Percentiles rank a stretch among this genome's conserved stretches.
Evolutionary conservation across 768 basidiomycete genomes (phyloP).

Genomic region (Tricholoma terreum): DNA sequence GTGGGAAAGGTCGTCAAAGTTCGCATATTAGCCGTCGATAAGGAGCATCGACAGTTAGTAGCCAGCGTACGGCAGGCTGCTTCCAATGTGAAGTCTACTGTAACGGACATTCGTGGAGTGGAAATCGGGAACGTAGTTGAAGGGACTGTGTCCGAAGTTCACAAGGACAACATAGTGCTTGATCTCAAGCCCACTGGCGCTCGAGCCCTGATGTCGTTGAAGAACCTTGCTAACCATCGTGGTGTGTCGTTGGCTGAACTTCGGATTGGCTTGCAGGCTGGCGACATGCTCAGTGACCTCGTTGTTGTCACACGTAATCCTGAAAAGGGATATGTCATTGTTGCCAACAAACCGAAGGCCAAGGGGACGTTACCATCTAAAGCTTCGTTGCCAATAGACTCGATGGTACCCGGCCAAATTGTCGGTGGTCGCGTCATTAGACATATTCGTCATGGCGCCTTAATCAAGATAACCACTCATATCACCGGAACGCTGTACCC

Average conservation of each 20-base stretch:
- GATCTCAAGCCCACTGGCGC: slow-evolving; percentile 66
- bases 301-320: slow-evolving; percentile 87
- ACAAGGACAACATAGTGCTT: slow-evolving; percentile 80
- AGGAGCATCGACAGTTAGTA: slow-evolving; percentile 59
- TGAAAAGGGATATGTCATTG: slow-evolving; percentile 84
- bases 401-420: slow-evolving; percentile 66
- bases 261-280: slow-evolving; percentile 56
- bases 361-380: slow-evolving; percentile 48
- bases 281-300: slow-evolving; percentile 71
- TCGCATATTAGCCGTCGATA: slow-evolving; percentile 64
- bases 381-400: slow-evolving; percentile 58
- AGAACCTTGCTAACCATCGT: slow-evolving; percentile 81
- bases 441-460: slow-evolving; percentile 67
- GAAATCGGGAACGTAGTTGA: slow-evolving; percentile 74
- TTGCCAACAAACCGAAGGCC: slow-evolving; percentile 67
- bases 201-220: slow-evolving; percentile 82
- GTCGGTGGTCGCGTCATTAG: slow-evolving; percentile 79
- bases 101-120: slow-evolving; percentile 65
- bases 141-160: slow-evolving; percentile 75
- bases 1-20: slow-evolving; percentile 85
- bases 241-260: slow-evolving; percentile 64
- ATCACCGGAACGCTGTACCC: slow-evolving; percentile 79
- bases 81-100: slow-evolving; percentile 42
- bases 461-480: slow-evolving; percentile 70
- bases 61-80: slow-evolving; percentile 86